Conservation (phyloP, 2,329 filamentous ascomycete genomes). For the Cyanodermella asteris region DNA sequence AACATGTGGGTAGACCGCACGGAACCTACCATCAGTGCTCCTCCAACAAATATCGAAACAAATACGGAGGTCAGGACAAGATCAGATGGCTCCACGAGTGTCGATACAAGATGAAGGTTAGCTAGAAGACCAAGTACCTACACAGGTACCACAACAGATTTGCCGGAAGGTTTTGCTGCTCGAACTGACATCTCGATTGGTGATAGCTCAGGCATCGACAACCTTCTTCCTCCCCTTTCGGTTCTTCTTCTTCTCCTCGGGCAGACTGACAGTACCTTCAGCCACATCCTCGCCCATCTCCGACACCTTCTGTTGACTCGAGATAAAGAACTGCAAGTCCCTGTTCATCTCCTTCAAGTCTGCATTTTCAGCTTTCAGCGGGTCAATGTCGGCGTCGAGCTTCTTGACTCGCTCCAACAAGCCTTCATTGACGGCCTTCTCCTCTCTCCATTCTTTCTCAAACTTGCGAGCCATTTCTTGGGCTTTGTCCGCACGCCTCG, state of each 20-base stretch:
- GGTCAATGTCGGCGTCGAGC: constrained; percentile 34
- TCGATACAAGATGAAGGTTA: no score
- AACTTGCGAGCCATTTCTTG: constrained; percentile 55
- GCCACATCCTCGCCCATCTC: constrained; percentile 53
- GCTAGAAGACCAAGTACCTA: no score
- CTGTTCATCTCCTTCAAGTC: constrained; percentile 72
- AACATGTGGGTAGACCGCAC: no score
- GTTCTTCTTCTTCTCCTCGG: constrained; percentile 14
- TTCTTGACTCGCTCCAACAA: constrained; percentile 59
- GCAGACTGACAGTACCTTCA: constrained; percentile 43
- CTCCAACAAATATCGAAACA: no score
- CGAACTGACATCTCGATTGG: no score
- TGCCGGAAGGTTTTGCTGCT: no score
- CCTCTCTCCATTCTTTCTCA: constrained; percentile 58
- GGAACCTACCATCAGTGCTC: no score
- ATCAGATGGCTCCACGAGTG: no score
- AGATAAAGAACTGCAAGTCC: constrained; percentile 74
- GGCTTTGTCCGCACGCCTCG: constrained; percentile 46
- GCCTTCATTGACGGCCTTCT: constrained; percentile 64
- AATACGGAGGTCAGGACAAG: no score
- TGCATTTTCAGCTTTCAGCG: constrained; percentile 26
- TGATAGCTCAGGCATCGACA: no score
- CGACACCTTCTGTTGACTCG: constrained; percentile 57
- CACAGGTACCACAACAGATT: no score
- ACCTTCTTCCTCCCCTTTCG: constrained; percentile 31